Base-by-base conservation (phyloP, 1,284 basidiomycete species). In the Fereydounia khargensis region DNA sequence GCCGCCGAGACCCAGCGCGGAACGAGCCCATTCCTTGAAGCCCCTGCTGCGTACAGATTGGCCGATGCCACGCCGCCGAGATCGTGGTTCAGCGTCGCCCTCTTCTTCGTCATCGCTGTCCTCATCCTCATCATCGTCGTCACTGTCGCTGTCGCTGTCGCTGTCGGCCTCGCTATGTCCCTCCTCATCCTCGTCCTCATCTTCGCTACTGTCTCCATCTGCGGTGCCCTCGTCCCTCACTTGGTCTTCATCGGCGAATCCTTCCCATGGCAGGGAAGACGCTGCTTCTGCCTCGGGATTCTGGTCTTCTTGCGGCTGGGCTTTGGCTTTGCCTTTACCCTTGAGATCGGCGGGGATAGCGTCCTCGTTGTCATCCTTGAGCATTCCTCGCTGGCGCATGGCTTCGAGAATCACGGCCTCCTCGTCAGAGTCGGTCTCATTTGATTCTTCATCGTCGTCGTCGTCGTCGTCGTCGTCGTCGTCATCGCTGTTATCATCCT, bases 1-100 rank as follows among this genome's bases (percentile, higher is more conserved):
- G 3, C 47, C 40, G 6, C 23, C 27, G 16, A 71, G 53, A 5
- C 65, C 61, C 16, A 74, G 45, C 6, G 70, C 70, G 5, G 57
- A 48, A n/a, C 58, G 47, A 9, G 72, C 72, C 70, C 70, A 74
- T 32, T 70, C 62, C 36, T 74, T 74, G 60, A 74, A 74, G 17
- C 67, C 67, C 10, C 46, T 47, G 35, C 60, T 59, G 24, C 62
- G 53, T 2, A 46, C 39, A 7, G 70, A 53, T 16, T 56, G 52
- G 35, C 53, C 53, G 20, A 68, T 56, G 11, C 66, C 65, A 18
- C 57, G 34, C 9, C 64, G 59, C 33, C 47, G 49, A 6, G 63
- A 59, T 32, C 49, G 47, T 11, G 40, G 41, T 19, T 55, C 50
- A 35, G 47, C 46, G 0, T 42, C 42, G 6, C 35, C 38, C 1